A percentile compares a stretch with the other conserved stretches of the same genome.
Conservation (phyloP, 345 rosid genomes). For the Boechera divaricarpa region DNA sequence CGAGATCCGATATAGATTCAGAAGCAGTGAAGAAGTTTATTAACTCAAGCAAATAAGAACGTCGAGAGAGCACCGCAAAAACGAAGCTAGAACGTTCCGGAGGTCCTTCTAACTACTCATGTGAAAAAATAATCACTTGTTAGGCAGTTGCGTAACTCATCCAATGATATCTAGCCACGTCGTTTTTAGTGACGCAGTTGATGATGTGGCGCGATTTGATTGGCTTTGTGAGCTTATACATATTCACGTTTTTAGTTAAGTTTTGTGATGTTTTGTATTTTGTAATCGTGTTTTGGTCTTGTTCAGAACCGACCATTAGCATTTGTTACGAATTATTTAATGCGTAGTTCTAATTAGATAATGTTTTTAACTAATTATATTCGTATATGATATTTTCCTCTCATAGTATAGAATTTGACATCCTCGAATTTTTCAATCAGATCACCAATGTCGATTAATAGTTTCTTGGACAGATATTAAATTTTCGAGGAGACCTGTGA, state of each 20-base stretch:
- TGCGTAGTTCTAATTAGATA: neutral
- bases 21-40: conserved; percentile 1
- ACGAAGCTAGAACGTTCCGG: conserved; percentile 34
- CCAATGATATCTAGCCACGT: conserved; percentile 36
- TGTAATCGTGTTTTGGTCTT: neutral
- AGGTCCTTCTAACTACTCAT: conserved; percentile 4
- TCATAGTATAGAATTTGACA: neutral
- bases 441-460: neutral
- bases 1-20: conserved; percentile 8
- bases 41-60: neutral
- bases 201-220: conserved; percentile 6
- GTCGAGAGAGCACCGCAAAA: conserved; percentile 9
- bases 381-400: neutral
- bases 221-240: neutral
- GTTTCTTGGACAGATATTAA: neutral
- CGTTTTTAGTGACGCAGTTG: neutral
- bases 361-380: neutral
- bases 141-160: conserved; percentile 14
- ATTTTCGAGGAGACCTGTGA: no score
- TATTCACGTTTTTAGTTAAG: conserved; percentile 1
- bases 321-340: neutral
- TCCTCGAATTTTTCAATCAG: neutral
- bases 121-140: neutral
- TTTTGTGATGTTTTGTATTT: neutral
- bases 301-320: neutral